phyloP scores from a whole-genome alignment of 2,329 filamentous ascomycete genomes.

The Macrophomina tecta region DNA sequence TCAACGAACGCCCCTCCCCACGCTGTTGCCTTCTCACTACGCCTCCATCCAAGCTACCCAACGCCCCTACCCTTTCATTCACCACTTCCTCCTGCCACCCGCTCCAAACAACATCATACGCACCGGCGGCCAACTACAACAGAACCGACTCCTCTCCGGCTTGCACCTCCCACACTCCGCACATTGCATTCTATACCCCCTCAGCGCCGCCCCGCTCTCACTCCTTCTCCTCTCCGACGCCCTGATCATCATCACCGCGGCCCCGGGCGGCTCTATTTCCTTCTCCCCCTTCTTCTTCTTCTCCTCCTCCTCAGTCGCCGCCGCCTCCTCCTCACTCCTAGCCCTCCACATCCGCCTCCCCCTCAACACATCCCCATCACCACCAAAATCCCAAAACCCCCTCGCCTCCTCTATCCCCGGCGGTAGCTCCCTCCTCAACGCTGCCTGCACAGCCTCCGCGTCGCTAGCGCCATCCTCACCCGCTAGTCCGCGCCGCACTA shows the following conservation, averaged over 20 bases:
- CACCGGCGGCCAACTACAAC: slow-evolving; percentile 22
- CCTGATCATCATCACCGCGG: slow-evolving; percentile 4
- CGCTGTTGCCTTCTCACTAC: no score
- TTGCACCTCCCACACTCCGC: slow-evolving; percentile 14
- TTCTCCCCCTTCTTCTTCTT: neutral
- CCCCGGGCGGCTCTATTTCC: neutral
- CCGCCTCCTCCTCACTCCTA: neutral
- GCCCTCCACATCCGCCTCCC: neutral
- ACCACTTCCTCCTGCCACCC: neutral
- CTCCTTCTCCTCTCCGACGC: slow-evolving; percentile 10
- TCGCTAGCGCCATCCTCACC: no score
- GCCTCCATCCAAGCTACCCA: neutral
- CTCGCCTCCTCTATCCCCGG: neutral
- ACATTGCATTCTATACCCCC: neutral
- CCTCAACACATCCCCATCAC: neutral
- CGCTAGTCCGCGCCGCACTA: no score
- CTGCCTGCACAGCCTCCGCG: neutral
- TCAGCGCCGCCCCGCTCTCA: neutral
- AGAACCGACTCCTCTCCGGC: slow-evolving; percentile 9
- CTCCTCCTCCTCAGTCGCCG: neutral
- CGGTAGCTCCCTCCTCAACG: neutral
- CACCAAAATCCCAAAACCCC: neutral
- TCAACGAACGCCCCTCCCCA: no score
- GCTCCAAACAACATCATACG: slow-evolving; percentile 8
- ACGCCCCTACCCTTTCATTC: neutral